Evolutionary conservation across 257 asterid species (phyloP), one percentile per base, ranked within the genome.

Genomic region (Paraleonurus japonicus): DNA sequence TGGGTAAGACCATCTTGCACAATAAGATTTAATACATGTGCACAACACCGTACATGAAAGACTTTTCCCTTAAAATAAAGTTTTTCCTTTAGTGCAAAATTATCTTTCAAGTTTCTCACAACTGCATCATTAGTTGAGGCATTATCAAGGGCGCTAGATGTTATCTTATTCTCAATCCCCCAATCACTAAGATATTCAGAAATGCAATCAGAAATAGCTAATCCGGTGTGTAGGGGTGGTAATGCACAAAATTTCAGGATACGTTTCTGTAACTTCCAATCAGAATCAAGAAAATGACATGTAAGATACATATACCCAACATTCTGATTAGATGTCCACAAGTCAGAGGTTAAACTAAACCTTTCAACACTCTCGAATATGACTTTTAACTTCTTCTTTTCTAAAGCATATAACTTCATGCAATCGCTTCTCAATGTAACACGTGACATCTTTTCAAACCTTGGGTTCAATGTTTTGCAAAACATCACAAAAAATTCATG

Each of bases 401-500:
- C n/a, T n/a, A n/a, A n/a, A n/a, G n/a, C n/a, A n/a, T n/a, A n/a
- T n/a, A n/a, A n/a, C n/a, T n/a, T n/a, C n/a, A n/a, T n/a, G n/a
- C n/a, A n/a, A n/a, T n/a, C n/a, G n/a, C n/a, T n/a, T n/a, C n/a
- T n/a, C n/a, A n/a, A n/a, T n/a, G n/a, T n/a, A n/a, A n/a, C n/a
- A n/a, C n/a, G n/a, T n/a, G n/a, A n/a, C n/a, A 58, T 58, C 3
- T 58, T 58, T 11, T 39, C 55, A 39, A 64, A 64, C n/a, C 57
- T 5, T 7, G 70, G 55, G n/a, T 64, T 41, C n/a, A 65, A 13
- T 23, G 59, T 65, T 45, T 65, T 65, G 58, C 59, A 65, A 7
- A 23, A 65, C 33, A 65, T 10, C 30, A 45, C 41, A 65, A 65
- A 43, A n/a, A 65, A 41, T 8, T 43, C 70, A 65, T 43, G 70